Conservation (phyloP, 768 basidiomycete species). For the Pleurotus eryngii region DNA sequence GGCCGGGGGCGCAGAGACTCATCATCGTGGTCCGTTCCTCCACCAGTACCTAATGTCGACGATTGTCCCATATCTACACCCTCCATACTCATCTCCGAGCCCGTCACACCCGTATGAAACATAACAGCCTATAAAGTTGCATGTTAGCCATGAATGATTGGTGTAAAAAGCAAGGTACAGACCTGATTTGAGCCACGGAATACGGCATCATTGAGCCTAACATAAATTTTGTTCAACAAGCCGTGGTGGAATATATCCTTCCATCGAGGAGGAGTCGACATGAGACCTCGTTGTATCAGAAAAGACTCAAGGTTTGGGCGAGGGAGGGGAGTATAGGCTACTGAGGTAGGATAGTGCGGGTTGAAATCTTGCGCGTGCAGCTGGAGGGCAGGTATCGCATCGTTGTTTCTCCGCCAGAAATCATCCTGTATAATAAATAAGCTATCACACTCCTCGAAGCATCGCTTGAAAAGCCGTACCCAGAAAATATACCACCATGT, state of each 20-base stretch:
- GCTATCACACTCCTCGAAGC: constrained; percentile 1
- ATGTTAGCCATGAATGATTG: neutral
- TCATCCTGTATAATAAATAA: constrained; percentile 51
- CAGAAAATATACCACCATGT: constrained; percentile 83
- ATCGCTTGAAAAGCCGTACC: constrained; percentile 36
- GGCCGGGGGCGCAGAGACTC: constrained; percentile 56
- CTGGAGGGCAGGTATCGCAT: constrained; percentile 47
- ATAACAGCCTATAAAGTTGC: constrained; percentile 45
- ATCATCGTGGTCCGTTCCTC: constrained; percentile 71
- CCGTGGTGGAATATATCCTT: constrained; percentile 57
- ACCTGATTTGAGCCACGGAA: constrained; percentile 54
- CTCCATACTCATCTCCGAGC: constrained; percentile 57
- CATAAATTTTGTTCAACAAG: constrained; percentile 70
- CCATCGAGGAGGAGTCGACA: constrained; percentile 40
- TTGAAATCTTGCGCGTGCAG: constrained; percentile 59
- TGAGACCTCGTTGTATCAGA: constrained; percentile 56
- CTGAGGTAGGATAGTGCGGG: constrained; percentile 66
- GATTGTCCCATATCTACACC: constrained; percentile 53
- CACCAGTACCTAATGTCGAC: constrained; percentile 60
- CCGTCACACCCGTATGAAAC: constrained; percentile 57
- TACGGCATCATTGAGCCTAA: constrained; percentile 65
- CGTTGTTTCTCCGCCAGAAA: constrained; percentile 67
- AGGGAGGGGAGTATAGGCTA: constrained; percentile 70
- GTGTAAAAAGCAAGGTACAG: constrained; percentile 15
- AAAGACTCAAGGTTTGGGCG: constrained; percentile 63